Conservation (phyloP, 345 rosid genomes). For the Pugionium cornutum region DNA sequence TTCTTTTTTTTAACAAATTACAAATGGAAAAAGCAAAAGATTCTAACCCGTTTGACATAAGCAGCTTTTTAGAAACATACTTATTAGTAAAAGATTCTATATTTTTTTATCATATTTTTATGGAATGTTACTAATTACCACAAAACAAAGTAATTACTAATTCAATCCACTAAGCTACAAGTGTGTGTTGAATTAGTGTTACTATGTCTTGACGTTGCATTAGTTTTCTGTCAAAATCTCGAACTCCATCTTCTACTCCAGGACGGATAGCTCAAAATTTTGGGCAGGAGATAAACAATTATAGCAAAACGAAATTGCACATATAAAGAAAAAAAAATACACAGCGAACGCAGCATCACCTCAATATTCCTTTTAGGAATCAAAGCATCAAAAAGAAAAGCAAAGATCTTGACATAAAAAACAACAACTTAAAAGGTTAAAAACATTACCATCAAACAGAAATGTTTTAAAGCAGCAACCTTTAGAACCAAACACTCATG, state of each 20-base stretch:
- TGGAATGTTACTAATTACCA: background rate
- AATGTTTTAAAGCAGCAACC: conserved; percentile 37
- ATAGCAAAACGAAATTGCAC: conserved; percentile 9
- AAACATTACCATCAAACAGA: conserved; percentile 38
- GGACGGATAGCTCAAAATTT: conserved; percentile 5
- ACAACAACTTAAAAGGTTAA: conserved; percentile 27
- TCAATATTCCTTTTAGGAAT: conserved; percentile 39
- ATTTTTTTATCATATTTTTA: too few relatives aligned
- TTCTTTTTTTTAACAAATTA: too few relatives aligned
- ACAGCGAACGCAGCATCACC: conserved; percentile 31
- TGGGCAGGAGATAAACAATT: background rate
- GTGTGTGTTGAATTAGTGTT: background rate
- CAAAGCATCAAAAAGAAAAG: conserved; percentile 31
- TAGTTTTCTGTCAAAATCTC: background rate
- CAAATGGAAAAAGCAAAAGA: too few relatives aligned
- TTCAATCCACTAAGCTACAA: background rate
- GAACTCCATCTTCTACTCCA: conserved; percentile 11
- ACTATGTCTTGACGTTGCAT: background rate
- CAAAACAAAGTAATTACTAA: background rate
- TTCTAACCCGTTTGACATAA: too few relatives aligned
- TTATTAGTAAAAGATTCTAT: too few relatives aligned
- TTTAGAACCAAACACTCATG: conserved; percentile 30
- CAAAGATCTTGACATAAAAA: conserved; percentile 30
- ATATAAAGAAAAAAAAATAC: conserved; percentile 19
- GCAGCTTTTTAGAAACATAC: too few relatives aligned